A percentile compares a stretch with the other conserved stretches of the same genome.
Evolutionary conservation across 768 basidiomycete genomes (phyloP).

Genomic region (Postia placenta): DNA sequence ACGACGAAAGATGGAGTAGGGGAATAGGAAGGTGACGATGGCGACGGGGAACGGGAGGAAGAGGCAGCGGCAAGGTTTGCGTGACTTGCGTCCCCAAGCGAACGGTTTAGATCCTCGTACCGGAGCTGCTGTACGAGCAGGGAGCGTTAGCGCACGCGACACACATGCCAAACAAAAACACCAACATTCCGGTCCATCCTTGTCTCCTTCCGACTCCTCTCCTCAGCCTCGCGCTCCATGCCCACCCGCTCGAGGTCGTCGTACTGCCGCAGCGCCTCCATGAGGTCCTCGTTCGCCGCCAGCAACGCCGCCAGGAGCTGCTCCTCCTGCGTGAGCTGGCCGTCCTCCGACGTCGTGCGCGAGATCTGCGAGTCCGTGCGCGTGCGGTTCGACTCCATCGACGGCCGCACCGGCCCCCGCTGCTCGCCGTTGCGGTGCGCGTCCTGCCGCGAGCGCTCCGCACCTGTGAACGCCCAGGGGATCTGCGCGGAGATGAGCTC

Average conservation of each 20-base stretch:
- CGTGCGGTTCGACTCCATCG: conserved; percentile 7
- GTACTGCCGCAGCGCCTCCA: conserved; percentile 64
- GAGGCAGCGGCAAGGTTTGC: conserved; percentile 25
- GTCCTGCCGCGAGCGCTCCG: conserved; percentile 55
- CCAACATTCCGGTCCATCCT: conserved; percentile 63
- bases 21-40: conserved; percentile 37
- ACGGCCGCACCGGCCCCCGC: conserved; percentile 8
- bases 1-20: conserved; percentile 25
- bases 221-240: conserved; percentile 53
- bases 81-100: conserved; percentile 25
- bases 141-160: not conserved
- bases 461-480: conserved; percentile 83
- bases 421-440: conserved; percentile 5
- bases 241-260: conserved; percentile 72
- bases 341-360: conserved; percentile 15
- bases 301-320: conserved; percentile 67
- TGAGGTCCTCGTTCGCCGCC: conserved; percentile 64
- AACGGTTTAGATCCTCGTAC: conserved; percentile 30
- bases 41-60: conserved; percentile 39
- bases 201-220: conserved; percentile 63
- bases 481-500: conserved; percentile 85
- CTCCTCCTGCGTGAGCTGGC: conserved; percentile 66
- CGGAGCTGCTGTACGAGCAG: conserved; percentile 25
- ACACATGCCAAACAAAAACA: not conserved
- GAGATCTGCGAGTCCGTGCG: conserved; percentile 3